Percentiles rank a stretch among this genome's conserved stretches.
phyloP scores from a whole-genome alignment of 2,329 filamentous ascomycete genomes.

The Iodosphaeria phyllophila region DNA sequence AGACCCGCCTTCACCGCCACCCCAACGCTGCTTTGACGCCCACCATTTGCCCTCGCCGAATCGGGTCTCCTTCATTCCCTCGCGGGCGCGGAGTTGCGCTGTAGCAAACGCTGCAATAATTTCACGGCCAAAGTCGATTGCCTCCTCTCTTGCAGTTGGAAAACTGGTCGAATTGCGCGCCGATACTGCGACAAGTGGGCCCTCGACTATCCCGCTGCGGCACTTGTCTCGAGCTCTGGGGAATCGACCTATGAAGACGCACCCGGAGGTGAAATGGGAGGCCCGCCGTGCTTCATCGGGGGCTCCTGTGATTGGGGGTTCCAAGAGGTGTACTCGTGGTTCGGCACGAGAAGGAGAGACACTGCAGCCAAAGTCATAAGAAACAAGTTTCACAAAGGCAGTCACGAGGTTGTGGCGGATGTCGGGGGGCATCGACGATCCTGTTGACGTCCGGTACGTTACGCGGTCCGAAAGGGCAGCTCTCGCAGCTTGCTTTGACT shows the following conservation, averaged over 20 bases:
- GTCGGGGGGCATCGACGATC: conserved; percentile 37
- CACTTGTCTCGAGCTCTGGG: conserved; percentile 40
- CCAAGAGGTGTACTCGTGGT: conserved; percentile 35
- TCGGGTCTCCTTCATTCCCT: conserved; percentile 34
- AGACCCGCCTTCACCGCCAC: conserved; percentile 40
- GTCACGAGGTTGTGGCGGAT: conserved; percentile 36
- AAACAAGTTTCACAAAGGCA: conserved; percentile 43
- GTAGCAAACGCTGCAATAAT: conserved; percentile 40
- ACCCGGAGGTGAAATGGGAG: conserved; percentile 39
- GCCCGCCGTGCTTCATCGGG: conserved; percentile 2
- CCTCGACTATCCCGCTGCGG: conserved; percentile 38
- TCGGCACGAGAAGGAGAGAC: conserved; percentile 36
- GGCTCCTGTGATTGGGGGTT: conserved; percentile 6
- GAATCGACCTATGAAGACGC: conserved; percentile 40
- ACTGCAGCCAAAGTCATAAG: conserved; percentile 48
- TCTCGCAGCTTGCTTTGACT: too few species aligned
- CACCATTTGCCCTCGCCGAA: conserved; percentile 44
- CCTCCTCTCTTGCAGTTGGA: conserved; percentile 29
- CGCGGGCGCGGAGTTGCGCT: conserved; percentile 42
- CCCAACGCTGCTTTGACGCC: conserved; percentile 41
- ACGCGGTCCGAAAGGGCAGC: conserved; percentile 8
- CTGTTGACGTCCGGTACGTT: conserved; percentile 26
- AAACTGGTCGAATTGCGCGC: conserved; percentile 36
- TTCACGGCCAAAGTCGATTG: conserved; percentile 42
- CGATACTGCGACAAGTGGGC: conserved; percentile 41